Evolutionary conservation across 2,329 filamentous ascomycete genomes (phyloP), one percentile per base, ranked within the genome.

Genomic region (Diplodia scrobiculata): DNA sequence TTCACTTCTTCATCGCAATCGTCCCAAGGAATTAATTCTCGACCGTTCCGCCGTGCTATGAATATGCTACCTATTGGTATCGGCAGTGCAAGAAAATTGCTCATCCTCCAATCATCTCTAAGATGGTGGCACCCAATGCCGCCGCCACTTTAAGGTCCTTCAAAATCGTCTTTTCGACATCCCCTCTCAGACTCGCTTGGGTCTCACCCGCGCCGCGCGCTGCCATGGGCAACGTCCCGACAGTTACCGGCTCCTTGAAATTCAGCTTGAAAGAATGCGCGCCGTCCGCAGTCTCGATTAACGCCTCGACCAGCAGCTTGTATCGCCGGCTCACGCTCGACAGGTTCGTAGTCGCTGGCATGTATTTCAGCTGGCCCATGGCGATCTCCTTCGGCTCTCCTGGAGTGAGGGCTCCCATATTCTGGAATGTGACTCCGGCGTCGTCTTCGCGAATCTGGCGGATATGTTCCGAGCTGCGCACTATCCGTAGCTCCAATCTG

Each of bases 311-410:
- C 2, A 21, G n/a, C 27, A 60, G 6, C 41, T 60, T 48, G 27
- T 60, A 36, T 32, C 27, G 41, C 25, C 17, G 25, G 7, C 27
- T 34, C 14, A 50, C 14, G n/a, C 41, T 48, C 4, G 25, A 60
- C n/a, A 60, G 17, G n/a, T 50, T 50, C 5, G 38, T 25, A 3
- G 54, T 47, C 5, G 38, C 38, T n/a, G 41, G 41, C 25, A 14
- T 29, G 4, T 60, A 48, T 14, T 48, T 36, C 58, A 60, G 25
- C n/a, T 48, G 32, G 3, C 41, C 41, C 58, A 60, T 60, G 27
- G 25, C 41, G n/a, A 60, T 50, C 58, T 60, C 58, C 34, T 60
- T 60, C 27, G 17, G 5, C 34, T 34, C 41, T 27, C 58, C 29
- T 29, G 58, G 58, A 1, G 9, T 21, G 13, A 60, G 11, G 3